phyloP scores from a whole-genome alignment of 1,284 basidiomycete genomes.

The Marasmius oreades region DNA sequence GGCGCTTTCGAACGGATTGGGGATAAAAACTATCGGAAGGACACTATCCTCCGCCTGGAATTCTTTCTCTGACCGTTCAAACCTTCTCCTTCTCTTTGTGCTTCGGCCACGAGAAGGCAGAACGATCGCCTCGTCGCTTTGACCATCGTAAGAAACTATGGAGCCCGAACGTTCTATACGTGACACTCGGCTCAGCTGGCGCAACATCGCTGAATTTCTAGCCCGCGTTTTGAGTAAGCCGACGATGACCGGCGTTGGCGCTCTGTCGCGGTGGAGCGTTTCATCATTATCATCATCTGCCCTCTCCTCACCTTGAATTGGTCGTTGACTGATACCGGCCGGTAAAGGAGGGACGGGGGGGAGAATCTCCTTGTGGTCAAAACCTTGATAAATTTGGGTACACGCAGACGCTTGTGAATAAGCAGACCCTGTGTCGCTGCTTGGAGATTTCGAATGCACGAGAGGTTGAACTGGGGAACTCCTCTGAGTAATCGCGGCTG shows the following conservation, averaged over 20 bases:
- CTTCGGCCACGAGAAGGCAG: no score
- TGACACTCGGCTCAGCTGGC: neutral
- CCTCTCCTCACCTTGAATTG: neutral
- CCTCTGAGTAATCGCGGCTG: no score
- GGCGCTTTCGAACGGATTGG: no score
- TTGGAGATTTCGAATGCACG: neutral
- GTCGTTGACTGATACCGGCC: neutral
- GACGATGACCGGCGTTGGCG: neutral
- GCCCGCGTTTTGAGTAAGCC: neutral
- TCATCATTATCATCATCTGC: neutral
- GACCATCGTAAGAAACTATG: no score
- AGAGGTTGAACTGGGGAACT: no score
- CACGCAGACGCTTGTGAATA: neutral
- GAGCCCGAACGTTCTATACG: no score
- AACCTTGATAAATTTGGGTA: neutral
- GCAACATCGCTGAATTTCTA: neutral
- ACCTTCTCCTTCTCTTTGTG: no score
- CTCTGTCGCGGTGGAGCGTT: neutral
- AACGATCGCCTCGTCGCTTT: no score
- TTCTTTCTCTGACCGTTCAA: no score
- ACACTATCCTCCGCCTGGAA: no score
- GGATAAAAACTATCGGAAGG: no score
- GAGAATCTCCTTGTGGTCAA: neutral
- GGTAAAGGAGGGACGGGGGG: neutral
- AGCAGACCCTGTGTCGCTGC: neutral